Percentiles rank a stretch among this genome's conserved stretches.
Conservation (phyloP, 1,139 yeast species). For the Tardiomyces digboiensis region DNA sequence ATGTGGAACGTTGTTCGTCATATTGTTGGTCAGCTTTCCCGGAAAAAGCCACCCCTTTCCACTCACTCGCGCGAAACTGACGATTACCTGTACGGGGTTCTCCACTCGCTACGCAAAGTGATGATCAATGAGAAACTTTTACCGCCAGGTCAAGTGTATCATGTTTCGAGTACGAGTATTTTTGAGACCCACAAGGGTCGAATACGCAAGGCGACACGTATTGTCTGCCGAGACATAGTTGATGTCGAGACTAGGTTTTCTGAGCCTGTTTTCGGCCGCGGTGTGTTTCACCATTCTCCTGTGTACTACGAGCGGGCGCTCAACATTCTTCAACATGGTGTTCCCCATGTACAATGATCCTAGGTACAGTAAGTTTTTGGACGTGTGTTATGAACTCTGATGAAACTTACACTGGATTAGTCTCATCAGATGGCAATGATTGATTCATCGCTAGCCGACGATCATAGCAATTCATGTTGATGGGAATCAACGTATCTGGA, state of each 20-base stretch:
- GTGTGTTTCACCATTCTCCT: conserved; percentile 27
- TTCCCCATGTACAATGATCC: too few relatives aligned
- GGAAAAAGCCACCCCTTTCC: conserved; percentile 17
- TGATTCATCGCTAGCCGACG: too few relatives aligned
- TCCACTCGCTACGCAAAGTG: conserved; percentile 19
- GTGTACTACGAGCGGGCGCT: conserved; percentile 26
- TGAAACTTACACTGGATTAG: too few relatives aligned
- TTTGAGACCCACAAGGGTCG: conserved; percentile 23
- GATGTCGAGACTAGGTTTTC: conserved; percentile 26
- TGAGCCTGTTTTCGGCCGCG: conserved; percentile 27
- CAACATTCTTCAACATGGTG: conserved; percentile 20
- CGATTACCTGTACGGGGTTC: conserved; percentile 21
- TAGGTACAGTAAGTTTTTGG: too few relatives aligned
- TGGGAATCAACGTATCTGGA: too few relatives aligned
- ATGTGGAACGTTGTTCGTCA: background rate
- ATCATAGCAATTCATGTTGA: too few relatives aligned
- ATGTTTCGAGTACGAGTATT: conserved; percentile 21
- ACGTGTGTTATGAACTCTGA: too few relatives aligned
- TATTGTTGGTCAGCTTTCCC: conserved; percentile 18
- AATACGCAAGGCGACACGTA: conserved; percentile 21
- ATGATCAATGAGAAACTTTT: conserved; percentile 27
- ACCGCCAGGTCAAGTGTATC: conserved; percentile 28
- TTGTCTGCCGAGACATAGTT: conserved; percentile 20
- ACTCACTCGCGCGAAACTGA: conserved; percentile 18
- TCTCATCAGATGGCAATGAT: too few relatives aligned